Conservation (phyloP, 441 rosid genomes). For the Gossypium gossypioides region DNA sequence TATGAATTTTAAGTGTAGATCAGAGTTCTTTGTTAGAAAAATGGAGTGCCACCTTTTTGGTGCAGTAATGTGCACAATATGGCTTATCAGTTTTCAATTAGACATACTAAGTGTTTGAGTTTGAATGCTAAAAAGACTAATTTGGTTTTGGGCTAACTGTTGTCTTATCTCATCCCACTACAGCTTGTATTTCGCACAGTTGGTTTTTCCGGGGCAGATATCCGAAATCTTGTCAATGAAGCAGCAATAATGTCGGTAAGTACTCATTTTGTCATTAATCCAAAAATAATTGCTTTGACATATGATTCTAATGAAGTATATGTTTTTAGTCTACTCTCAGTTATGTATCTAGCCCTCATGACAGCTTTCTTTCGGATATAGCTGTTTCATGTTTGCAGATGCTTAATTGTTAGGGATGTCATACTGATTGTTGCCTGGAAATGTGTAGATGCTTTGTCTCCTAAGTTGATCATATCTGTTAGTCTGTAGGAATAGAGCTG, state of each 20-base stretch:
- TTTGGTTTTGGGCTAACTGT: slow-evolving; percentile 12
- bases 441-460: not conserved
- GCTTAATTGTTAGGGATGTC: not conserved
- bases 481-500: not conserved
- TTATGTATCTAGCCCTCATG: not conserved
- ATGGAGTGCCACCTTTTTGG: not conserved
- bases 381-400: not conserved
- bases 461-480: not conserved
- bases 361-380: not conserved
- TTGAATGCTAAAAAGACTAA: not conserved
- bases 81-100: not conserved
- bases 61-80: not conserved
- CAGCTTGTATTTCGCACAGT: slow-evolving; percentile 94
- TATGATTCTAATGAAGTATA: not conserved
- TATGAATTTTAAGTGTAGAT: not conserved
- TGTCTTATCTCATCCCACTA: slow-evolving; percentile 16
- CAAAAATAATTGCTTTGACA: not conserved
- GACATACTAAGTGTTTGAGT: not conserved
- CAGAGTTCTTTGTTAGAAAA: not conserved
- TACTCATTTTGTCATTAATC: slow-evolving; percentile 12
- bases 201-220: slow-evolving; percentile 97
- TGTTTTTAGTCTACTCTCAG: not conserved
- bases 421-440: not conserved
- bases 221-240: slow-evolving; percentile 89
- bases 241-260: slow-evolving; percentile 97